These are phyloP conservation scores for Erucastrum elatum DNA, from an alignment of 345 rosid genomes.

Conservation along the genomic window DNA sequence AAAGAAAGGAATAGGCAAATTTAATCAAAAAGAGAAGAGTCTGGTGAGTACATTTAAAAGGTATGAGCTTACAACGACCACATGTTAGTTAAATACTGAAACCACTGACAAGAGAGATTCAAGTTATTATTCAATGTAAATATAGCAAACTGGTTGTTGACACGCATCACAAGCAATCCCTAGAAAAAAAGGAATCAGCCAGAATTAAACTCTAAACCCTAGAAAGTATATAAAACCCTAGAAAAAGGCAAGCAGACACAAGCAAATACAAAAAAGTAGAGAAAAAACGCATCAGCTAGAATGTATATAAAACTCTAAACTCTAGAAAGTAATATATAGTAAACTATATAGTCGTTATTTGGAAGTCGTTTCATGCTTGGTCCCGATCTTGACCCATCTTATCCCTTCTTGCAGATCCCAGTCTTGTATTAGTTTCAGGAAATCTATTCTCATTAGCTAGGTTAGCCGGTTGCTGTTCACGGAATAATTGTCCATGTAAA, in stretches of 20 bases:
- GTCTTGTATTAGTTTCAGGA: neutral
- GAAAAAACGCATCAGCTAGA: neutral
- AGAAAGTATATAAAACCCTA: neutral
- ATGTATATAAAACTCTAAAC: neutral
- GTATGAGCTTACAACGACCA: neutral
- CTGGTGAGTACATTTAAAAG: neutral
- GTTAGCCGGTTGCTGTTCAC: neutral
- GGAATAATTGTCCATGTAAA: neutral
- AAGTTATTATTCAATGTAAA: neutral
- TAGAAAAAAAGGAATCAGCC: neutral
- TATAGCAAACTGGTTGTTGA: neutral
- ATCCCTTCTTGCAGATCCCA: neutral
- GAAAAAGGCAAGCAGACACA: neutral
- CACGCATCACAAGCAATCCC: neutral
- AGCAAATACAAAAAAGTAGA: neutral
- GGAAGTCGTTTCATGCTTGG: neutral
- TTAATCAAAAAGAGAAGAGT: neutral
- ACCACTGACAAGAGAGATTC: neutral
- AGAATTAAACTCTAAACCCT: neutral
- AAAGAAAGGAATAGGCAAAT: neutral
- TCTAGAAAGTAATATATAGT: neutral
- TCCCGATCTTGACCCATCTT: neutral
- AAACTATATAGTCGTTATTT: neutral
- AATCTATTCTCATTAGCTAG: neutral
- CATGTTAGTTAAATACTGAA: neutral